A percentile compares a stretch with the other conserved stretches of the same genome.
Conservation (phyloP, 75 land plant species). For the Azolla pinnata region DNA sequence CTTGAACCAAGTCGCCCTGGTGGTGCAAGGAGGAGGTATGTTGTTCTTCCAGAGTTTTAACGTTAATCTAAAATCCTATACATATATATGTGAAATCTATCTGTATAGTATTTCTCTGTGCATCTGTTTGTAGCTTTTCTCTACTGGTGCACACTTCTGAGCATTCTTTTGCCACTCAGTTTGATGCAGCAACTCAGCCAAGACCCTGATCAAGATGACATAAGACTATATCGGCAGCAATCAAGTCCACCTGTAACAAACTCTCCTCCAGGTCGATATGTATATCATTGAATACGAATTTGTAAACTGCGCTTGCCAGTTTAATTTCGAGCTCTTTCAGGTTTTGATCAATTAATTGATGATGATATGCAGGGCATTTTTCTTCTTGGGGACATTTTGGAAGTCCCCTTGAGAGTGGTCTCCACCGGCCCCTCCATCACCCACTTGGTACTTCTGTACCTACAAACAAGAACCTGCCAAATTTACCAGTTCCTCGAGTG, state of each 20-base stretch:
- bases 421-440: slow-evolving; percentile 8
- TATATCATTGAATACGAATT: background rate
- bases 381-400: slow-evolving; percentile 16
- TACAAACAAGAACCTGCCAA: slow-evolving; percentile 12
- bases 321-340: background rate
- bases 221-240: slow-evolving; percentile 46
- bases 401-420: slow-evolving; percentile 14
- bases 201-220: slow-evolving; percentile 75
- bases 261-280: slow-evolving; percentile 81
- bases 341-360: background rate
- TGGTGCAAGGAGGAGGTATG: slow-evolving; percentile 82
- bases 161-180: slow-evolving; percentile 27
- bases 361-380: slow-evolving; percentile 16
- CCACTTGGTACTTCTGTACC: slow-evolving; percentile 10
- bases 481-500: slow-evolving; percentile 15
- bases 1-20: slow-evolving; percentile 96
- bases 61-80: too few relatives aligned
- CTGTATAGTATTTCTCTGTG: too few relatives aligned
- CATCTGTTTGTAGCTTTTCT: too few relatives aligned
- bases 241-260: slow-evolving; percentile 65
- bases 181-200: slow-evolving; percentile 86
- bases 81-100: too few relatives aligned
- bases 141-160: background rate
- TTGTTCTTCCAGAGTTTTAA: too few relatives aligned
- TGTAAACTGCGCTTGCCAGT: background rate